Evolutionary conservation across 2,329 filamentous ascomycete genomes (phyloP).

Genomic region (Phialophora verrucosa): DNA sequence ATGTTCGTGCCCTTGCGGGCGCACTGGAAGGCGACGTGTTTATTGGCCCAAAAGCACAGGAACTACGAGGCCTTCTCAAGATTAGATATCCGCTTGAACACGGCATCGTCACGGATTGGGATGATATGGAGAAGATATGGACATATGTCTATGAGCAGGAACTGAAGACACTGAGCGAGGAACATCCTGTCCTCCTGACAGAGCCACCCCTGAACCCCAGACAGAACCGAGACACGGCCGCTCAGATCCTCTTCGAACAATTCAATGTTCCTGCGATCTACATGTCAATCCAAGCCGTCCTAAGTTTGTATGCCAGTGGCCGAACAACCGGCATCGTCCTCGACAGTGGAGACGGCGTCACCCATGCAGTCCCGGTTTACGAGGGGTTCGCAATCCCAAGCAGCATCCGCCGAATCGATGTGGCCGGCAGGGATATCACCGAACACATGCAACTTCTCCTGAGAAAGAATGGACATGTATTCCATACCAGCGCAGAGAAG

Average conservation of each 20-base stretch:
- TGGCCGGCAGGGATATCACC: conserved; percentile 93
- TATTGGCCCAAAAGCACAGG: conserved; percentile 89
- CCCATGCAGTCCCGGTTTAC: conserved; percentile 95
- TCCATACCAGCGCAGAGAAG: conserved; percentile 98
- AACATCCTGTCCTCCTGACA: conserved; percentile 96
- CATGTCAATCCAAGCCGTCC: conserved; percentile 94
- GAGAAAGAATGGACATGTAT: conserved; percentile 89
- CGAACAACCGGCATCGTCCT: conserved; percentile 95
- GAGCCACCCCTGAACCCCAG: conserved; percentile 95
- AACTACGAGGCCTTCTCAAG: conserved; percentile 90
- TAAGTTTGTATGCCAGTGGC: conserved; percentile 93
- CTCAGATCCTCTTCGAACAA: conserved; percentile 97
- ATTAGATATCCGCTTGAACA: conserved; percentile 96
- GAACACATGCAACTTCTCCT: conserved; percentile 91
- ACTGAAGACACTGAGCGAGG: conserved; percentile 94
- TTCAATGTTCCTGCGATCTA: conserved; percentile 98
- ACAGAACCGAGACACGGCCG: conserved; percentile 92
- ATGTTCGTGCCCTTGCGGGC: conserved; percentile 91
- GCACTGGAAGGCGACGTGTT: conserved; percentile 96
- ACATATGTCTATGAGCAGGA: conserved; percentile 96
- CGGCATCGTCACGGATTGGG: conserved; percentile 98
- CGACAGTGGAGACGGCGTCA: conserved; percentile 94
- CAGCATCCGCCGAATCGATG: conserved; percentile 93
- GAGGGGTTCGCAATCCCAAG: conserved; percentile 97
- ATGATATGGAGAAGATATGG: conserved; percentile 99